phyloP scores from a whole-genome alignment of 1,284 basidiomycete species.

The Moesziomyces globuligerus region DNA sequence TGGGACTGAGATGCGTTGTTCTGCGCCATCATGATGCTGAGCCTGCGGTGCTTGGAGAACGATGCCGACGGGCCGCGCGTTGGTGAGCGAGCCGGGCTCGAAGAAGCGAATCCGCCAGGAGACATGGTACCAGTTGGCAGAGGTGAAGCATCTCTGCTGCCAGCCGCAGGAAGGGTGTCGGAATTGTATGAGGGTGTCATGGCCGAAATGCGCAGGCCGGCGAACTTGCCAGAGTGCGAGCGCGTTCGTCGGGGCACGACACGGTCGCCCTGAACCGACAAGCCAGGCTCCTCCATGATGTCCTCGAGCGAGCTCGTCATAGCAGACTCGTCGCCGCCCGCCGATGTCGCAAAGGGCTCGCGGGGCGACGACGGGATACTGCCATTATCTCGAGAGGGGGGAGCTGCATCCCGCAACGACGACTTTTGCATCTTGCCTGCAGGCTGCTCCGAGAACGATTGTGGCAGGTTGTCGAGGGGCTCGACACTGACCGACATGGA shows the following conservation, averaged over 20 bases:
- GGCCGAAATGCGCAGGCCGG: constrained; percentile 39
- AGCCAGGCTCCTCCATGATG: constrained; percentile 40
- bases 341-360: constrained; percentile 20
- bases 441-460: constrained; percentile 32
- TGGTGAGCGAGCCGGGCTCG: constrained; percentile 6
- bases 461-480: constrained; percentile 22
- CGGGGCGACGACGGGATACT: constrained; percentile 8
- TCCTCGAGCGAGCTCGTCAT: constrained; percentile 29
- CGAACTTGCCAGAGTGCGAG: constrained; percentile 46
- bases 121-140: constrained; percentile 39
- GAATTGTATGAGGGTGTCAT: constrained; percentile 23
- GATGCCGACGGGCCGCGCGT: constrained; percentile 15
- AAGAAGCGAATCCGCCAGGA: constrained; percentile 14
- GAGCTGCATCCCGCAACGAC: constrained; percentile 11
- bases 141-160: constrained; percentile 15
- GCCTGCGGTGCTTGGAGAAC: constrained; percentile 38
- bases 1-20: constrained; percentile 11
- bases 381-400: neutral
- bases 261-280: neutral
- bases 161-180: neutral
- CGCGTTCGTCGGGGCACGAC: constrained; percentile 9
- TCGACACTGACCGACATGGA: constrained; percentile 28
- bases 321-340: constrained; percentile 10
- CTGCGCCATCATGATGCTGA: constrained; percentile 33
- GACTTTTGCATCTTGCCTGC: constrained; percentile 24